Percentiles rank a stretch among this genome's conserved stretches.
phyloP scores from a whole-genome alignment of 306 rosid genomes.

The Glycine soja region DNA sequence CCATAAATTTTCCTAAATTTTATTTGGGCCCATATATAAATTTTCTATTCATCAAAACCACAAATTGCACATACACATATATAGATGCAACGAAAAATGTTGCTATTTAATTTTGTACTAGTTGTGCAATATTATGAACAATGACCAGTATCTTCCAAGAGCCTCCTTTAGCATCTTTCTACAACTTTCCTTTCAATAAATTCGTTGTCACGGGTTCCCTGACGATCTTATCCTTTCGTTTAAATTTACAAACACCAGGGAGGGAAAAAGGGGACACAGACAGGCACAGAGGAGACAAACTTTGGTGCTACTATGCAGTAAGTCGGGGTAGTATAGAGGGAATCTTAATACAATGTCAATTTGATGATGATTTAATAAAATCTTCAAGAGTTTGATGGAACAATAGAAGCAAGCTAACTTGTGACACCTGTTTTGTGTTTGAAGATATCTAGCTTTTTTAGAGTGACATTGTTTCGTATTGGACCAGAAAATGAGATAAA shows the following conservation, averaged over 20 bases:
- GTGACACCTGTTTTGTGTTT: constrained; percentile 44
- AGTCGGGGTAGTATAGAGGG: background rate
- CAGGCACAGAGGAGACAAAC: background rate
- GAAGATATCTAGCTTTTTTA: too few relatives aligned
- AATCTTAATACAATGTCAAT: constrained; percentile 29
- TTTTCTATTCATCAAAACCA: constrained; percentile 36
- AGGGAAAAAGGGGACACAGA: background rate
- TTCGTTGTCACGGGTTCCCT: constrained; percentile 33
- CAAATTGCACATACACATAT: background rate
- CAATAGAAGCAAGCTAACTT: constrained; percentile 1
- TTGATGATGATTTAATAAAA: constrained; percentile 47
- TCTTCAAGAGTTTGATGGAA: constrained; percentile 48
- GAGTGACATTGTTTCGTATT: too few relatives aligned
- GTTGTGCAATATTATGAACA: constrained; percentile 7
- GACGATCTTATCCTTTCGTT: background rate
- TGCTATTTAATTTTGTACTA: constrained; percentile 21
- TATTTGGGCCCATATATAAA: background rate
- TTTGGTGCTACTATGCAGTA: background rate
- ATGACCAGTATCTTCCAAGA: background rate
- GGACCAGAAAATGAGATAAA: too few relatives aligned
- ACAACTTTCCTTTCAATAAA: constrained; percentile 42
- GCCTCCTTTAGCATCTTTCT: constrained; percentile 34
- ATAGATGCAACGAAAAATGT: constrained; percentile 39
- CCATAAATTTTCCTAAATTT: constrained; percentile 32
- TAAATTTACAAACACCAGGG: background rate